These are phyloP conservation scores for Porcisia hertigi DNA, from an alignment of 208 protist species.

Conservation along the genomic window DNA sequence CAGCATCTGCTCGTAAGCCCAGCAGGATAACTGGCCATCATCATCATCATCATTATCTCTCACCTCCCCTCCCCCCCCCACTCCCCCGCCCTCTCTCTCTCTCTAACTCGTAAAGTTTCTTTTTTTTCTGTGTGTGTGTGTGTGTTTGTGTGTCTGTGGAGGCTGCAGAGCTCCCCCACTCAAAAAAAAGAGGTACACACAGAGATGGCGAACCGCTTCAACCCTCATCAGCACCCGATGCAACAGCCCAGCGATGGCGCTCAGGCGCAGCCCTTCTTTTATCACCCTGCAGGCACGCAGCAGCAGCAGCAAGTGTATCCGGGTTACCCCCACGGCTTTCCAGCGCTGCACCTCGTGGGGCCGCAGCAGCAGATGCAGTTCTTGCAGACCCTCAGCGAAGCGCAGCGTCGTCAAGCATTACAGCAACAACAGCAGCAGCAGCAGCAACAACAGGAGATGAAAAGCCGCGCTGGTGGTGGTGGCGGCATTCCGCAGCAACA, in stretches of 20 bases:
- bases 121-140: not conserved
- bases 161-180: too few species aligned
- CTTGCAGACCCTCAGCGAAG: conserved; percentile 26
- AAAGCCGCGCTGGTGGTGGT: not conserved
- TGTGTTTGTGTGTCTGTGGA: not conserved
- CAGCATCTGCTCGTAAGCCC: too few species aligned
- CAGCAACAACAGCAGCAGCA: conserved; percentile 33
- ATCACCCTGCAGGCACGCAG: conserved; percentile 24
- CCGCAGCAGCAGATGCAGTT: conserved; percentile 12
- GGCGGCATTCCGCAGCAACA: conserved; percentile 16
- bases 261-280: conserved; percentile 27
- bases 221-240: conserved; percentile 14
- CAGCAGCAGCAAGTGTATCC: conserved; percentile 32
- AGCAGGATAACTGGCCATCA: too few species aligned
- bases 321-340: conserved; percentile 12
- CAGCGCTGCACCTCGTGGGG: conserved; percentile 11
- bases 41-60: too few species aligned
- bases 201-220: conserved; percentile 18
- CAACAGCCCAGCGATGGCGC: conserved; percentile 22
- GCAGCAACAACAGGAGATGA: conserved; percentile 25
- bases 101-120: too few species aligned
- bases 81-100: too few species aligned
- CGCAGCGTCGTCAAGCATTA: conserved; percentile 9
- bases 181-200: not conserved
- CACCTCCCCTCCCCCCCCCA: too few species aligned